Evolutionary conservation across 2,329 filamentous ascomycete genomes (phyloP), one percentile per base, ranked within the genome.

Genomic region (Trichoderma arundinaceum): DNA sequence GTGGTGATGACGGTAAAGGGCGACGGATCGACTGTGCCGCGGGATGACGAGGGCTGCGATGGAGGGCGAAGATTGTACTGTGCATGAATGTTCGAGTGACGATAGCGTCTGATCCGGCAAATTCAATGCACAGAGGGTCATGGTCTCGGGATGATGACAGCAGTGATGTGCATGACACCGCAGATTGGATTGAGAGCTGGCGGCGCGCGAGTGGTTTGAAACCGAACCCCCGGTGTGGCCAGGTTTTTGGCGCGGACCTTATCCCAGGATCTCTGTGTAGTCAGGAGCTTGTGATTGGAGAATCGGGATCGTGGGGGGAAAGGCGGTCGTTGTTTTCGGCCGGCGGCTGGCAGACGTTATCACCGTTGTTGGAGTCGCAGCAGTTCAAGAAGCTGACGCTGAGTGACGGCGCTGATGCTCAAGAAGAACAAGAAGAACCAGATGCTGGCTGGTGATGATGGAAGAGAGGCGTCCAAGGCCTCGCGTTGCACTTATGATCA

Each of bases 261-360:
- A 43, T 56, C 62, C 57, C 28, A 56, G 66, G 62, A 59, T 67
- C 53, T 65, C 48, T 51, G 66, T 43, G 13, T 48, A 67, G 61
- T 32, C 17, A 51, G 44, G 44, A 44, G 62, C 66, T 54, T 56
- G 56, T 67, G 66, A 67, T 67, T 67, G 66, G 66, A 67, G 66
- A 67, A 65, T 67, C 33, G n/a, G 66, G 38, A 60, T 67, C 54
- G 62, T 54, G 53, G 66, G 49, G 59, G 60, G 51, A 22, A 48
- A 39, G 22, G 44, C 51, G 59, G 54, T 48, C 54, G 53, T 44
- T 35, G 48, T 15, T 56, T 51, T 59, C 35, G 48, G 62, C 48
- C 61, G 66, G 54, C 46, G 61, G 66, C 35, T 66, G 59, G 44
- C n/a, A 15, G 48, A 44, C 60, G 48, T 38, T 13, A 13, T 63